Evolutionary conservation across 768 basidiomycete genomes (phyloP).

Genomic region (Leccinum fibrillosum): DNA sequence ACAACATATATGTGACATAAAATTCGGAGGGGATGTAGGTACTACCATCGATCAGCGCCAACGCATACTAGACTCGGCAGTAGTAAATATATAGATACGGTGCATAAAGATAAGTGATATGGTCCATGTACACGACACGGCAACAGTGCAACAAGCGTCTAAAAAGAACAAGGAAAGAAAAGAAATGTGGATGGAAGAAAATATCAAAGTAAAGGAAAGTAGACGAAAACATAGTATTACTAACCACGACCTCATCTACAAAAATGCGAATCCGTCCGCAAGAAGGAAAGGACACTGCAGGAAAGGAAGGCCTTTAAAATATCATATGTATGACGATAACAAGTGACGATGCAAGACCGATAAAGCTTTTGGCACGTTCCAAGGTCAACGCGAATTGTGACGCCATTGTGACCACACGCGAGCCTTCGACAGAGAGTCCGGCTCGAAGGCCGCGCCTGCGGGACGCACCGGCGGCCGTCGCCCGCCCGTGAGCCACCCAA

Average conservation of each 20-base stretch:
- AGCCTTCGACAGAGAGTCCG: conserved; percentile 15
- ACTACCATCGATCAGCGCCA: neutral
- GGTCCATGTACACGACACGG: neutral
- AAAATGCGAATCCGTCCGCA: neutral
- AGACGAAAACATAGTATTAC: neutral
- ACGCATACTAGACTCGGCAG: no score
- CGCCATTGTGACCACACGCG: conserved; percentile 17
- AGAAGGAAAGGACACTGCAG: neutral
- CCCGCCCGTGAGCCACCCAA: conserved; percentile 14
- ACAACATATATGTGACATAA: no score
- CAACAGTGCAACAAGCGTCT: neutral
- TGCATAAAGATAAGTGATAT: neutral
- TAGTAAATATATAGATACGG: neutral
- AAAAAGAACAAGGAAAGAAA: neutral
- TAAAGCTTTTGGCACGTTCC: no score
- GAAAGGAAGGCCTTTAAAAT: neutral
- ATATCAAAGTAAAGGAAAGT: neutral
- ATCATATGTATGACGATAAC: neutral
- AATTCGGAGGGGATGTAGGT: neutral
- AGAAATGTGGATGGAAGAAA: neutral
- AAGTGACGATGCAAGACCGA: neutral
- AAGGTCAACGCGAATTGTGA: neutral
- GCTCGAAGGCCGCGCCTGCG: neutral
- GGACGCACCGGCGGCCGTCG: conserved; percentile 2
- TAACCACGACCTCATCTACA: neutral